phyloP scores from a whole-genome alignment of 257 asterid species.

The Solanum chmielewskii region DNA sequence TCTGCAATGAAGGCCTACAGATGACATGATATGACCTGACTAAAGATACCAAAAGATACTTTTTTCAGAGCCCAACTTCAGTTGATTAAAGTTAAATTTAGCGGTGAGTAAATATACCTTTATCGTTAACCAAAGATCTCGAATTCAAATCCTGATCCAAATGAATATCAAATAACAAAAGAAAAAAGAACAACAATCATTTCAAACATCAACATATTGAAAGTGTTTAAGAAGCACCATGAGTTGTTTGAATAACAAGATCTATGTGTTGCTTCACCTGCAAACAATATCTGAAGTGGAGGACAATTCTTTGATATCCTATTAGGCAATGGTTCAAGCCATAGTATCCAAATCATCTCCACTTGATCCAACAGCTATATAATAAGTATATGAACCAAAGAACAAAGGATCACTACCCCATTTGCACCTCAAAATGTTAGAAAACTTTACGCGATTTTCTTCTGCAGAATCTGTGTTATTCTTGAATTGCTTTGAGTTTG shows the following conservation, averaged over 20 bases:
- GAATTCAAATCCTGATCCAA: neutral
- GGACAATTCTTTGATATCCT: slow-evolving; percentile 3
- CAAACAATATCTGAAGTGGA: neutral
- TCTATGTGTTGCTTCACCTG: slow-evolving; percentile 15
- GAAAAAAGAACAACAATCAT: neutral
- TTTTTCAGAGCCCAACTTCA: neutral
- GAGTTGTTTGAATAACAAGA: slow-evolving; percentile 80
- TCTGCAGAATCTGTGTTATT: neutral
- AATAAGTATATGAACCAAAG: slow-evolving; percentile 60
- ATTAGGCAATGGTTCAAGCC: slow-evolving; percentile 40
- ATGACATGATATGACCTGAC: neutral
- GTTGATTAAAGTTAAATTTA: neutral
- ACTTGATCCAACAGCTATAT: slow-evolving; percentile 76
- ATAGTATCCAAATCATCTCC: slow-evolving; percentile 57
- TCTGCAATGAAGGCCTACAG: neutral
- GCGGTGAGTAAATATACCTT: neutral
- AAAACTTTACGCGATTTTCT: slow-evolving; percentile 12
- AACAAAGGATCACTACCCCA: slow-evolving; percentile 91
- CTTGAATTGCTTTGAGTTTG: slow-evolving; percentile 8
- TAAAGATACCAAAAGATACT: neutral
- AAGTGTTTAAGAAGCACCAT: slow-evolving; percentile 40
- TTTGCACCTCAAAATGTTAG: slow-evolving; percentile 43
- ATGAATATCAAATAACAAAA: neutral
- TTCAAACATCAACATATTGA: neutral
- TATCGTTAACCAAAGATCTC: too few relatives aligned